phyloP scores from a whole-genome alignment of 345 rosid genomes.

The Melastoma malabathricum region DNA sequence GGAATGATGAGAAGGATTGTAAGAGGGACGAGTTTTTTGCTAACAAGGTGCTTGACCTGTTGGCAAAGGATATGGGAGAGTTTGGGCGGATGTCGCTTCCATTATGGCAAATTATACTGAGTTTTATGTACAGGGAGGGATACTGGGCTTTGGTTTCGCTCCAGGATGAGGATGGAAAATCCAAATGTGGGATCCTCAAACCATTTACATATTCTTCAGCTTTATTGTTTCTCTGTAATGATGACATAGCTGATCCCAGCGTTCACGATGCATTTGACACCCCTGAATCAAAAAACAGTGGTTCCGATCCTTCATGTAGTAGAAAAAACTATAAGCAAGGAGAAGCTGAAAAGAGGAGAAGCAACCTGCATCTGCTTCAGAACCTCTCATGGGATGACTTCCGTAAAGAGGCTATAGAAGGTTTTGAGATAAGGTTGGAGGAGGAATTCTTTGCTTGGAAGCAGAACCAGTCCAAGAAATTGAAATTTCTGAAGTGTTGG shows the following conservation, averaged over 20 bases:
- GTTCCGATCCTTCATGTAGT: constrained; percentile 6
- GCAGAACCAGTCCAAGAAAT: constrained; percentile 47
- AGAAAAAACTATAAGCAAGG: constrained; percentile 7
- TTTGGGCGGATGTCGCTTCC: constrained; percentile 31
- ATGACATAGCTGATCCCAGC: not conserved
- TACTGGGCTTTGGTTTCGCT: constrained; percentile 55
- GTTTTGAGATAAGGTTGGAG: constrained; percentile 40
- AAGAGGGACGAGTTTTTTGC: constrained; percentile 34
- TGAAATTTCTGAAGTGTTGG: constrained; percentile 88
- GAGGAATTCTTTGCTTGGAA: constrained; percentile 39
- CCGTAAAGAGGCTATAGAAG: constrained; percentile 36
- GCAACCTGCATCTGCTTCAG: constrained; percentile 18
- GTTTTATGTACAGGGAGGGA: constrained; percentile 60
- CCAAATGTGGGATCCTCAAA: constrained; percentile 46
- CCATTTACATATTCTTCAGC: constrained; percentile 66
- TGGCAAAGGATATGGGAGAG: constrained; percentile 42
- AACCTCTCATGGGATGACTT: constrained; percentile 49
- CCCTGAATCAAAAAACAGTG: constrained; percentile 5
- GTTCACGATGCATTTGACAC: not conserved
- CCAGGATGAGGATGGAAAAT: constrained; percentile 26
- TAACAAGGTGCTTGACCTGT: constrained; percentile 39
- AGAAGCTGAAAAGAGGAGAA: constrained; percentile 30
- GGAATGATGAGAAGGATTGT: constrained; percentile 18
- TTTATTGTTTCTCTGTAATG: constrained; percentile 24
- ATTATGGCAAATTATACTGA: constrained; percentile 57